These are phyloP conservation scores for Bruguiera sexangula DNA, from an alignment of 345 rosid species.

Conservation along the genomic window DNA sequence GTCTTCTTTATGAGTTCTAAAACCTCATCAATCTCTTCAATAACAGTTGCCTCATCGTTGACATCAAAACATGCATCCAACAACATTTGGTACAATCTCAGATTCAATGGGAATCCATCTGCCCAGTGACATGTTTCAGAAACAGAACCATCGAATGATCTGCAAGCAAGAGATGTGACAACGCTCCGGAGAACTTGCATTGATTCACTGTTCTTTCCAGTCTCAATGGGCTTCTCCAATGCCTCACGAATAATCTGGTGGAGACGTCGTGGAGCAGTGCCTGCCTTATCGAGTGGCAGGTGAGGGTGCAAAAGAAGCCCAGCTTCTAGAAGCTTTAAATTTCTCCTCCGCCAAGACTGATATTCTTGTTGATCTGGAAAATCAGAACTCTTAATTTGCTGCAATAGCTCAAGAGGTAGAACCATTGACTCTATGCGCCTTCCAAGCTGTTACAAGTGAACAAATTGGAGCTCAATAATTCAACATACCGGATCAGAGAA, in stretches of 20 bases:
- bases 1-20: conserved; percentile 93
- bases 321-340: conserved; percentile 76
- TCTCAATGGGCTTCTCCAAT: conserved; percentile 66
- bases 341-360: conserved; percentile 82
- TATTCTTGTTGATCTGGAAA: conserved; percentile 77
- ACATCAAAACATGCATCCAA: conserved; percentile 83
- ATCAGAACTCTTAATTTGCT: conserved; percentile 84
- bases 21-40: conserved; percentile 93
- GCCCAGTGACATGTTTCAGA: conserved; percentile 92
- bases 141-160: conserved; percentile 72
- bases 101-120: conserved; percentile 85
- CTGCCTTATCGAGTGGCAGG: conserved; percentile 61
- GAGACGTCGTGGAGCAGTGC: conserved; percentile 55
- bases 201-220: conserved; percentile 80
- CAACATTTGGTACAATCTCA: conserved; percentile 78
- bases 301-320: conserved; percentile 85
- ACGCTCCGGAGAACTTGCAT: conserved; percentile 85
- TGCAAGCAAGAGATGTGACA: conserved; percentile 71
- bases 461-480: not conserved
- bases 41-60: conserved; percentile 57
- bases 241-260: conserved; percentile 71
- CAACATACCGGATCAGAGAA: not conserved
- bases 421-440: conserved; percentile 78
- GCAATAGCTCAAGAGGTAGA: conserved; percentile 87
- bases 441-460: conserved; percentile 55